Evolutionary conservation across 768 basidiomycete genomes (phyloP).

Genomic region (Rhizopogon vesiculosus): DNA sequence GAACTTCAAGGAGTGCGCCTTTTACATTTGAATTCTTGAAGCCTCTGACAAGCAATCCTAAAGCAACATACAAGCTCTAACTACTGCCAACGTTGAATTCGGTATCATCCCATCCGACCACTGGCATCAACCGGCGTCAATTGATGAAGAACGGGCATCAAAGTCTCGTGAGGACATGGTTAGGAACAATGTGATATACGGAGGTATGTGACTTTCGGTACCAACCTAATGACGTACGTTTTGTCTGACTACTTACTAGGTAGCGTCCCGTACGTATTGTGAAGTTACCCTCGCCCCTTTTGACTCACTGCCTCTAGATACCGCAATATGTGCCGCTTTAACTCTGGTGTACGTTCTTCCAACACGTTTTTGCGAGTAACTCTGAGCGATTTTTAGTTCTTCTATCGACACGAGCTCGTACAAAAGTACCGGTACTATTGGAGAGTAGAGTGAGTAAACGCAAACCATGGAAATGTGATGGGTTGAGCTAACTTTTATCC

Average conservation of each 20-base stretch:
- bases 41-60: constrained; percentile 5
- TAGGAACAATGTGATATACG: constrained; percentile 59
- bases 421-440: constrained; percentile 82
- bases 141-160: constrained; percentile 66
- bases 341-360: constrained; percentile 65
- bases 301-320: constrained; percentile 42
- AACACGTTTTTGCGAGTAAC: not conserved
- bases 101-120: constrained; percentile 64
- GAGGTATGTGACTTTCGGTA: constrained; percentile 34
- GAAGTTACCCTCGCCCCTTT: not conserved
- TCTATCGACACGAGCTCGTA: constrained; percentile 76
- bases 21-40: not conserved
- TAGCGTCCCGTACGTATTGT: constrained; percentile 59
- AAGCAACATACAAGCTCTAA: constrained; percentile 29
- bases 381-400: constrained; percentile 47
- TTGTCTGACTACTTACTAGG: constrained; percentile 33
- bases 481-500: not conserved
- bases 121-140: constrained; percentile 76
- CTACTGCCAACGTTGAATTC: constrained; percentile 37
- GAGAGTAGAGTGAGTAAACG: constrained; percentile 73
- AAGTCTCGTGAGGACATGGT: constrained; percentile 58
- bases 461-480: not conserved
- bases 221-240: not conserved
- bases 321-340: constrained; percentile 95
- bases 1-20: constrained; percentile 60